phyloP scores from a whole-genome alignment of 768 basidiomycete genomes.

The Grammothele lineata region DNA sequence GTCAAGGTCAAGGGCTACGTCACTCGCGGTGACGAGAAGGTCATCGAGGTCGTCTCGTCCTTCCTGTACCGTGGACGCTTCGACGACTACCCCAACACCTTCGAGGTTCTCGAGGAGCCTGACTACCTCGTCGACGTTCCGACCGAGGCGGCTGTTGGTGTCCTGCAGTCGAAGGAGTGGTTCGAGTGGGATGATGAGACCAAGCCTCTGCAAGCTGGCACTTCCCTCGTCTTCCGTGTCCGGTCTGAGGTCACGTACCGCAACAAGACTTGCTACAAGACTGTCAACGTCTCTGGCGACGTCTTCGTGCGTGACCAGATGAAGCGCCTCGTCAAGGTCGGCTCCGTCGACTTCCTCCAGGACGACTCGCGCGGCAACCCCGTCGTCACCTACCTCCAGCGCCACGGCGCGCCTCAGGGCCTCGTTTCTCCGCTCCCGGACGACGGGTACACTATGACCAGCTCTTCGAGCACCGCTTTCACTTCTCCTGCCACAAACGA shows the following conservation, averaged over 20 bases:
- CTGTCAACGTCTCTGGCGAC: slow-evolving; percentile 78
- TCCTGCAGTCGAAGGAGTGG: slow-evolving; percentile 96
- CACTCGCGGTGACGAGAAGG: slow-evolving; percentile 67
- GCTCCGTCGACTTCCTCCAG: slow-evolving; percentile 78
- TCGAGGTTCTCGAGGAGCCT: slow-evolving; percentile 86
- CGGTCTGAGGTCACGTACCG: slow-evolving; percentile 87
- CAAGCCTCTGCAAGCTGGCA: slow-evolving; percentile 73
- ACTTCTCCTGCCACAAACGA: slow-evolving; percentile 88
- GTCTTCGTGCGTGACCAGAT: slow-evolving; percentile 86
- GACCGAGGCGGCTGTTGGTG: slow-evolving; percentile 79
- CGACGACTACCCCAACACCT: slow-evolving; percentile 92
- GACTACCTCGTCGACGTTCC: slow-evolving; percentile 78
- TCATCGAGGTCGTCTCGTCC: slow-evolving; percentile 90
- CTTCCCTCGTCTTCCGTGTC: slow-evolving; percentile 84
- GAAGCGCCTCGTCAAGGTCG: slow-evolving; percentile 86
- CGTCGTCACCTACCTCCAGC: slow-evolving; percentile 87
- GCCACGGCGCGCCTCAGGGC: slow-evolving; percentile 81
- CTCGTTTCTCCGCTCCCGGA: slow-evolving; percentile 72
- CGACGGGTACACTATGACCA: slow-evolving; percentile 83
- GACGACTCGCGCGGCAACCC: slow-evolving; percentile 92
- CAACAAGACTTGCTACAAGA: slow-evolving; percentile 80
- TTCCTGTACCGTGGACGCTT: slow-evolving; percentile 98
- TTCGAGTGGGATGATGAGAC: slow-evolving; percentile 90
- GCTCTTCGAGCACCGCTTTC: slow-evolving; percentile 58
- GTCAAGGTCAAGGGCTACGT: slow-evolving; percentile 88